A percentile compares a stretch with the other conserved stretches of the same genome.
phyloP scores from a whole-genome alignment of 495 filamentous ascomycete genomes.

The Xylaria cubensis region DNA sequence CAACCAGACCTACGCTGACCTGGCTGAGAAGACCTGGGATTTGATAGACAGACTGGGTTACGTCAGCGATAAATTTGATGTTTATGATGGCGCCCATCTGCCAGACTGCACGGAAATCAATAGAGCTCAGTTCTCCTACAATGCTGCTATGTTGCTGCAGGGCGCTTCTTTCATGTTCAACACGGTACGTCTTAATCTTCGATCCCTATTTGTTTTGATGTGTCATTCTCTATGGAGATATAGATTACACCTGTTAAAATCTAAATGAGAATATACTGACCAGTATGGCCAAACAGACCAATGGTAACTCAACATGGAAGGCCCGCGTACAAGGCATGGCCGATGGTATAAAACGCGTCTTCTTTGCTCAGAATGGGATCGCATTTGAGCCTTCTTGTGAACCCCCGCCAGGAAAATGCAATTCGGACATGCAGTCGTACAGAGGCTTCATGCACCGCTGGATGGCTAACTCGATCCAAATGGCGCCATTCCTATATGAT shows the following conservation, averaged over 20 bases:
- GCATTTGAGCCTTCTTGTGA: slow-evolving; percentile 67
- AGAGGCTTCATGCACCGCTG: slow-evolving; percentile 72
- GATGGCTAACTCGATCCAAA: slow-evolving; percentile 67
- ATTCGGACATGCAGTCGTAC: slow-evolving; percentile 70
- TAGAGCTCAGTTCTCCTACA: slow-evolving; percentile 61
- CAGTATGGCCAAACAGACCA: slow-evolving; percentile 46
- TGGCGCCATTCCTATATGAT: slow-evolving; percentile 50
- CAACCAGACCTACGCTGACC: slow-evolving; percentile 66
- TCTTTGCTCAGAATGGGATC: slow-evolving; percentile 51
- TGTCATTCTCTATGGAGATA: background rate
- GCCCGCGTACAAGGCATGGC: slow-evolving; percentile 52
- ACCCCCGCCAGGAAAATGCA: slow-evolving; percentile 52
- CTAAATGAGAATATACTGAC: slow-evolving; percentile 24
- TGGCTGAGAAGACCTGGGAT: slow-evolving; percentile 65
- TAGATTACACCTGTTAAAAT: background rate
- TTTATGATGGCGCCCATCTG: slow-evolving; percentile 58
- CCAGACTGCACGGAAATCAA: slow-evolving; percentile 49
- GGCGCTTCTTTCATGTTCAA: slow-evolving; percentile 66
- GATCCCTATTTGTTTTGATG: background rate
- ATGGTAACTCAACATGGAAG: slow-evolving; percentile 53
- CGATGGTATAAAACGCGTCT: slow-evolving; percentile 45
- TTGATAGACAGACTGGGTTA: slow-evolving; percentile 55
- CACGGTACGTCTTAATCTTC: slow-evolving; percentile 44
- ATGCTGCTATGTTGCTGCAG: slow-evolving; percentile 62
- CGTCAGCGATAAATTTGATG: slow-evolving; percentile 46